Percentiles rank a stretch among this genome's conserved stretches.
Conservation (phyloP, 257 asterid species). For the Gardenia jasminoides region DNA sequence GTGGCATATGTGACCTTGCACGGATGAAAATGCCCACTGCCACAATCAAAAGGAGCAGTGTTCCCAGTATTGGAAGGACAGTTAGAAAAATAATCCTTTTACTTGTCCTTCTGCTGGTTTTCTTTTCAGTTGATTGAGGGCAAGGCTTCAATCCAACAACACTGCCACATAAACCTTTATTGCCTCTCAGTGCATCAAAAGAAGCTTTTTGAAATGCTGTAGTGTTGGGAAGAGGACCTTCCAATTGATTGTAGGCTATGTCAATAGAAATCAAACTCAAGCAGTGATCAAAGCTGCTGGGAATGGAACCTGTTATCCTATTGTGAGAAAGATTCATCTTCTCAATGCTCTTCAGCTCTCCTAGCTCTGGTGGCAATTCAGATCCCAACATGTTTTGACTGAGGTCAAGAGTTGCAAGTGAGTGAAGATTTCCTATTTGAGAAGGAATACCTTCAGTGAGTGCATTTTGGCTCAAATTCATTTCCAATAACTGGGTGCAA, state of each 20-base stretch:
- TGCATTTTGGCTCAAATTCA: slow-evolving; percentile 29
- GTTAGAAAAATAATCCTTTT: neutral
- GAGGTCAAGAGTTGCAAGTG: slow-evolving; percentile 32
- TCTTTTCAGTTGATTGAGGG: neutral
- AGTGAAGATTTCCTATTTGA: slow-evolving; percentile 22
- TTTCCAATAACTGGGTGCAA: slow-evolving; percentile 15
- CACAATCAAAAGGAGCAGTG: slow-evolving; percentile 15
- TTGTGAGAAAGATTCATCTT: slow-evolving; percentile 34
- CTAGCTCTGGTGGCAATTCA: slow-evolving; percentile 24
- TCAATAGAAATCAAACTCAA: slow-evolving; percentile 27
- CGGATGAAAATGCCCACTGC: slow-evolving; percentile 7
- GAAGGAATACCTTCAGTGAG: slow-evolving; percentile 24
- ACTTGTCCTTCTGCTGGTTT: too few relatives aligned
- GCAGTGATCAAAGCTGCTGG: slow-evolving; percentile 16
- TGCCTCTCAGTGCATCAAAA: slow-evolving; percentile 24
- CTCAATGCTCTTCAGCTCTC: slow-evolving; percentile 15
- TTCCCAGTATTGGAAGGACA: slow-evolving; percentile 1
- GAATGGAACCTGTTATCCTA: slow-evolving; percentile 31
- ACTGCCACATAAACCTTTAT: slow-evolving; percentile 32
- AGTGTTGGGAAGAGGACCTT: slow-evolving; percentile 32
- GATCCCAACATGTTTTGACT: slow-evolving; percentile 29
- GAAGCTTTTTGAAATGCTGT: slow-evolving; percentile 26
- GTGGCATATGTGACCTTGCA: neutral
- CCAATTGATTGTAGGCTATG: slow-evolving; percentile 36
- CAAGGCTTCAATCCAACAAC: slow-evolving; percentile 29